Base-by-base conservation (phyloP, 2,329 filamentous ascomycete species). In the Penicillium rolfsii region DNA sequence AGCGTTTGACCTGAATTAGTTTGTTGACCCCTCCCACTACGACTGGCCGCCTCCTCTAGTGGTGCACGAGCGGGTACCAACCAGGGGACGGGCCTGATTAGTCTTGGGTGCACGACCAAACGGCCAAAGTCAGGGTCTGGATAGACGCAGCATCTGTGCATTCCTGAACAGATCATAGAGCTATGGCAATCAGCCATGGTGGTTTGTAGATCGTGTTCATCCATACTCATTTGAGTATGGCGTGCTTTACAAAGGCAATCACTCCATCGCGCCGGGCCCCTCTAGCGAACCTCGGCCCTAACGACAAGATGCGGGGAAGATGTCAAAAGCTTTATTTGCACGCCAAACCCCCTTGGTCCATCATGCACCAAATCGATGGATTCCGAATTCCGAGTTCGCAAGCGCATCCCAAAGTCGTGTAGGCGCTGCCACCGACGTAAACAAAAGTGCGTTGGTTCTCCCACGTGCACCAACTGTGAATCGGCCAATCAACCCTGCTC, bases 381-480 rank as follows among this genome's bases (percentile, higher is more conserved):
- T 8, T 28, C 45, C 5, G 56, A 64, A 14, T 53, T 28, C 16
- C 48, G 59, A 16, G 62, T 67, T 28, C 66, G 67, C 26, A 70
- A 67, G 35, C 64, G 67, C 33, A 63, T 67, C 50, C 68, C 68
- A 12, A 67, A 65, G 36, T 69, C 68, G 16, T 70, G 68, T 52
- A 54, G 56, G 26, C 64, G 65, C 55, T 70, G 68, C 26, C 67
- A 70, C 41, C 66, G 67, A 5, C 68, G 67, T 14, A 70, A 70
- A 52, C 68, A 70, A 48, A 67, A 64, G 45, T 70, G 68, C 46
- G 66, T 69, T 16, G 66, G 66, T 2, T 63, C 60, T 24, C 66
- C 68, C 1, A 63, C 60, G 16, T 70, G 66, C 49, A 56, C 62
- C 1, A 68, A 68, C 40, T 70, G 68, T 43, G 60, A 65, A 24